Evolutionary conservation across 2,329 filamentous ascomycete genomes (phyloP).

Genomic region (Arachnopeziza araneosa): DNA sequence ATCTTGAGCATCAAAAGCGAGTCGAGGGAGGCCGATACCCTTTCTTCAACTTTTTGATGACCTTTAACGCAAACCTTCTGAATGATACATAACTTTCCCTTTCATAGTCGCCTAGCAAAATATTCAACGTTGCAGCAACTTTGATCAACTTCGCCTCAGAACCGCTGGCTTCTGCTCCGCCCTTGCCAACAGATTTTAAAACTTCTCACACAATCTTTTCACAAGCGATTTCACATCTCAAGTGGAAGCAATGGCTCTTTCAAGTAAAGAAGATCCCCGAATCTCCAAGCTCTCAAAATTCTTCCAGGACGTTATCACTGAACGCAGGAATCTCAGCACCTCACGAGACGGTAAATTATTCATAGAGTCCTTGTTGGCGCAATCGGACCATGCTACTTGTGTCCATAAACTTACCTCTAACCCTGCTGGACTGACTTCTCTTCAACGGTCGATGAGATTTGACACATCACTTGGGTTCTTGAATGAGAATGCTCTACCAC

Average conservation of each 20-base stretch:
- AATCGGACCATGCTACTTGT: conserved; percentile 36
- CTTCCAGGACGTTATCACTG: conserved; percentile 36
- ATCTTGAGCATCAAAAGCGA: not conserved
- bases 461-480: conserved; percentile 39
- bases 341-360: conserved; percentile 39
- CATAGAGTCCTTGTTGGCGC: conserved; percentile 41
- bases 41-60: not conserved
- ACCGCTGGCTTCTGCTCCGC: no score
- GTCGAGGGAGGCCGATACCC: no score
- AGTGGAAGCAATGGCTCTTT: conserved; percentile 1
- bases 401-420: conserved; percentile 37
- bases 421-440: conserved; percentile 28
- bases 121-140: no score
- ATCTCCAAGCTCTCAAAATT: conserved; percentile 31
- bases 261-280: conserved; percentile 8
- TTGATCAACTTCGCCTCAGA: no score
- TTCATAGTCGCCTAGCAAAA: no score
- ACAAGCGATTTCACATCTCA: not conserved
- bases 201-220: not conserved
- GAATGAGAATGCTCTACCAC: conserved; percentile 32
- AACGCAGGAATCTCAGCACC: conserved; percentile 34
- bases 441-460: conserved; percentile 39
- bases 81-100: no score
- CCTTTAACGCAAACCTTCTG: no score
- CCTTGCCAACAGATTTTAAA: no score